These are phyloP conservation scores for Lentinula boryana DNA, from an alignment of 768 basidiomycete genomes.

Conservation along the genomic window DNA sequence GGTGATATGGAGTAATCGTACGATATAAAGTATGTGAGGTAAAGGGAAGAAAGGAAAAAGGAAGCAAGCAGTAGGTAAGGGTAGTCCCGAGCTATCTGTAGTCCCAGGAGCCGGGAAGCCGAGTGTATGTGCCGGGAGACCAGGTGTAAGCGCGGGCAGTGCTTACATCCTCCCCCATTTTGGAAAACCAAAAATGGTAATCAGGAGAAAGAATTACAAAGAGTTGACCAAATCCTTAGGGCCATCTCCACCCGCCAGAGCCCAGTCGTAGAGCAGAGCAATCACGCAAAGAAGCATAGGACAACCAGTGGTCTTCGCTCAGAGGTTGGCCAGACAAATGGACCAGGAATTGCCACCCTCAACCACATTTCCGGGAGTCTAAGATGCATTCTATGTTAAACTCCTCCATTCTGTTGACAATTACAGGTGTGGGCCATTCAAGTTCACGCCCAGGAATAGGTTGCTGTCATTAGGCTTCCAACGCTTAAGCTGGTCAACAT, in stretches of 20 bases:
- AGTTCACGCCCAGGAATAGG: constrained; percentile 17
- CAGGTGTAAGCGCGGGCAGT: too few relatives aligned
- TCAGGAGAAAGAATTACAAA: too few relatives aligned
- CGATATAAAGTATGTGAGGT: too few relatives aligned
- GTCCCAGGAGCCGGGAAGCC: too few relatives aligned
- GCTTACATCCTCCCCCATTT: too few relatives aligned
- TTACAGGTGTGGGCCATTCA: constrained; percentile 9
- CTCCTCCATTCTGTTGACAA: constrained; percentile 12
- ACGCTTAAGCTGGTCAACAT: too few relatives aligned
- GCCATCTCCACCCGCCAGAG: not conserved
- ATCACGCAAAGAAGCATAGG: constrained; percentile 8
- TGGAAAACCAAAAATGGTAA: too few relatives aligned
- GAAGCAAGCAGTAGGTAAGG: too few relatives aligned
- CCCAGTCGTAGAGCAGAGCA: constrained; percentile 5
- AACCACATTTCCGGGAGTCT: constrained; percentile 13
- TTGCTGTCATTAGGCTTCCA: constrained; percentile 14
- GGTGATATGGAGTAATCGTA: too few relatives aligned
- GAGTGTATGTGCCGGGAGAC: too few relatives aligned
- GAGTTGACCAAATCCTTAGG: not conserved
- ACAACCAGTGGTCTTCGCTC: constrained; percentile 15
- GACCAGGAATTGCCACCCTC: constrained; percentile 18
- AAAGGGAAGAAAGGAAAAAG: too few relatives aligned
- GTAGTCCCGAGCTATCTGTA: too few relatives aligned
- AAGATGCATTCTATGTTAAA: constrained; percentile 15
- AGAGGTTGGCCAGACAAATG: constrained; percentile 16